Evolutionary conservation across 768 basidiomycete genomes (phyloP), one percentile per base, ranked within the genome.

Genomic region (Clitopilus hobsonii): DNA sequence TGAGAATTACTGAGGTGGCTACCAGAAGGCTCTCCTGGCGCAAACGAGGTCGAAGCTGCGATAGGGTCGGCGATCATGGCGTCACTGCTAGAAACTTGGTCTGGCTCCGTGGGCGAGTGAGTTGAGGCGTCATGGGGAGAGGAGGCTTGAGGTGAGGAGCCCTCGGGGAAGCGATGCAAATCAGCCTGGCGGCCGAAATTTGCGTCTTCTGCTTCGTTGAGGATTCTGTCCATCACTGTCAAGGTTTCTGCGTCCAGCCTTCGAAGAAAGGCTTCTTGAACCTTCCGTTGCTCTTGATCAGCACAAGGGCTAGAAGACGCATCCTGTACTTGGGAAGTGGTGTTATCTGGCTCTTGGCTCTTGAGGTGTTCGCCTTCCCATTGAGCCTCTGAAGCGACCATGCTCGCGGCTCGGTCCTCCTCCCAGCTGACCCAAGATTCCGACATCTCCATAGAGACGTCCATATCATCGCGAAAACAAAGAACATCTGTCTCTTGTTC

Each of bases 381-480:
- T 2, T 49, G 20, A 1, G 62, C 56, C 55, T 79, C 76, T 1
- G 61, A 55, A 16, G 36, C 38, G 4, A 56, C 53, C 6, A 77
- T 56, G 2, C 54, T 56, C 23, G 49, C 59, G 20, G 82, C 76
- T 54, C 74, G 67, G 22, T 52, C 29, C 55, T 83, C 83, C 64
- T 86, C 84, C 60, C 69, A 67, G 26, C 61, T 54, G 32, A 83
- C 58, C 79, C 81, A 84, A 20, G 69, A 60, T 24, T 78, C 73
- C 2, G 80, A 81, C 5, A 83, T 73, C 57, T 84, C 79, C 57
- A 76, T 65, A 1, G 83, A 80, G 22, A 64, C 59, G 18, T 77
- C 74, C 14, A 75, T 53, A 3, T 56, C 52, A 29, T 53, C 60
- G 54, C 68, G 56, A 25, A 50, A 28, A 14, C 24, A 26, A 38